Conservation (phyloP, 1,139 yeast species). For the Geotrichum carabidarum region DNA sequence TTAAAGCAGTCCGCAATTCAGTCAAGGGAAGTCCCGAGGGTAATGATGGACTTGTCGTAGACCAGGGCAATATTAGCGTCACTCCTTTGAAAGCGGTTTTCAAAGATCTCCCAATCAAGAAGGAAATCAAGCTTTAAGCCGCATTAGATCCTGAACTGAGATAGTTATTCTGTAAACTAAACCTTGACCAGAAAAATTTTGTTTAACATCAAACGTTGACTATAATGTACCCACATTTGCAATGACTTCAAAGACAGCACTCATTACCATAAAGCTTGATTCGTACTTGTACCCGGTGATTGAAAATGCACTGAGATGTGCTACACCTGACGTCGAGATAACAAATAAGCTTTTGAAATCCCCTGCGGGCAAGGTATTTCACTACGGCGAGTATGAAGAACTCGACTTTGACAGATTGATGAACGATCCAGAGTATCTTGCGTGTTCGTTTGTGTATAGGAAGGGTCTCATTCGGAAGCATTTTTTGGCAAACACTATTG, state of each 20-base stretch:
- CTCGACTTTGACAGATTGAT: conserved; percentile 63
- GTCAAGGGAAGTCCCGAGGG: conserved; percentile 48
- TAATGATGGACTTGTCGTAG: conserved; percentile 47
- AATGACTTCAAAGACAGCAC: conserved; percentile 6
- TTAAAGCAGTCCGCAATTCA: conserved; percentile 59
- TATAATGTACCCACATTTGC: background rate
- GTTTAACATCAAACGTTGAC: background rate
- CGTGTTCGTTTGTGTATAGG: conserved; percentile 72
- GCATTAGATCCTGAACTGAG: background rate
- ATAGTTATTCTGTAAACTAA: background rate
- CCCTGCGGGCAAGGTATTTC: conserved; percentile 46
- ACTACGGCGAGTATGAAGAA: conserved; percentile 87
- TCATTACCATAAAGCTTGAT: conserved; percentile 35
- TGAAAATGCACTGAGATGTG: conserved; percentile 39
- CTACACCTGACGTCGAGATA: conserved; percentile 5
- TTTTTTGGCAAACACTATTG: conserved; percentile 74
- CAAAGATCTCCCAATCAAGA: conserved; percentile 52
- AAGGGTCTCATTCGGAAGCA: conserved; percentile 89
- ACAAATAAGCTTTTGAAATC: conserved; percentile 10
- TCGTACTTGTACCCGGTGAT: conserved; percentile 61
- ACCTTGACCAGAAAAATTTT: conserved; percentile 4
- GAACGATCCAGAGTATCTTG: conserved; percentile 48
- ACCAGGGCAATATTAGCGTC: conserved; percentile 51
- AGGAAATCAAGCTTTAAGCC: conserved; percentile 46
- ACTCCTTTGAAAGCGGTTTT: conserved; percentile 81